Percentiles rank a stretch among this genome's conserved stretches.
These are phyloP conservation scores for Diatrype stigma DNA, from an alignment of 2,329 filamentous ascomycete species.

Conservation along the genomic window DNA sequence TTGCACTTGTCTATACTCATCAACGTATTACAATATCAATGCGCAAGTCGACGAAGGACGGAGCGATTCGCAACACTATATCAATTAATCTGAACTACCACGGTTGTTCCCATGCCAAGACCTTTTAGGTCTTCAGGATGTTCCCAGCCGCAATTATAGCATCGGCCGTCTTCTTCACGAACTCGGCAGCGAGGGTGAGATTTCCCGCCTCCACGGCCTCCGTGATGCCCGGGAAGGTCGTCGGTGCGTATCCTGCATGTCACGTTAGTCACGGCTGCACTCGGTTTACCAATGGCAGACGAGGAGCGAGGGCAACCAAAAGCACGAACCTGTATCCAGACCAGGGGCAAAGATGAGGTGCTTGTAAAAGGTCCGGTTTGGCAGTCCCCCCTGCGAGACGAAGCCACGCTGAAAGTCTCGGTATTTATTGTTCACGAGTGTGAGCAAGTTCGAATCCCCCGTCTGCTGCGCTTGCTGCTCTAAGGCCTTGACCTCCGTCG, in stretches of 20 bases:
- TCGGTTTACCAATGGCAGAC: no score
- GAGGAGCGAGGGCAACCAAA: no score
- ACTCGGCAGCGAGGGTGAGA: slow-evolving; percentile 21
- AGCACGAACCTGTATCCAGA: slow-evolving; percentile 38
- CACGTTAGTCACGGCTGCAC: slow-evolving; percentile 4
- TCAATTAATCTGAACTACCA: no score
- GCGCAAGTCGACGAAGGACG: no score
- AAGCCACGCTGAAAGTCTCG: slow-evolving; percentile 46
- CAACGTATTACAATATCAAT: no score
- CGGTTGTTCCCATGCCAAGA: neutral
- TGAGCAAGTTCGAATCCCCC: slow-evolving; percentile 27
- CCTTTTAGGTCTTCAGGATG: slow-evolving; percentile 19
- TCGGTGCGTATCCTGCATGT: slow-evolving; percentile 24
- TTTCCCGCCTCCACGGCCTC: slow-evolving; percentile 23
- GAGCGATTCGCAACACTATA: no score
- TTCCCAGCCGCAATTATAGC: slow-evolving; percentile 22
- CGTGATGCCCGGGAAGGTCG: slow-evolving; percentile 27
- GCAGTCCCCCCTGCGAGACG: slow-evolving; percentile 43
- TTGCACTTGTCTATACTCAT: no score
- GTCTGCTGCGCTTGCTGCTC: slow-evolving; percentile 26
- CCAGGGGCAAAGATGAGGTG: slow-evolving; percentile 46
- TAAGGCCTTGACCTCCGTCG: slow-evolving; percentile 28
- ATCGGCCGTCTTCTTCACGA: slow-evolving; percentile 23
- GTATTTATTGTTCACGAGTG: slow-evolving; percentile 42
- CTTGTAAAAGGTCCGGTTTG: slow-evolving; percentile 40